Evolutionary conservation across 208 protist species (phyloP), one percentile per base, ranked within the genome.

Genomic region (Novymonas esmeraldas): DNA sequence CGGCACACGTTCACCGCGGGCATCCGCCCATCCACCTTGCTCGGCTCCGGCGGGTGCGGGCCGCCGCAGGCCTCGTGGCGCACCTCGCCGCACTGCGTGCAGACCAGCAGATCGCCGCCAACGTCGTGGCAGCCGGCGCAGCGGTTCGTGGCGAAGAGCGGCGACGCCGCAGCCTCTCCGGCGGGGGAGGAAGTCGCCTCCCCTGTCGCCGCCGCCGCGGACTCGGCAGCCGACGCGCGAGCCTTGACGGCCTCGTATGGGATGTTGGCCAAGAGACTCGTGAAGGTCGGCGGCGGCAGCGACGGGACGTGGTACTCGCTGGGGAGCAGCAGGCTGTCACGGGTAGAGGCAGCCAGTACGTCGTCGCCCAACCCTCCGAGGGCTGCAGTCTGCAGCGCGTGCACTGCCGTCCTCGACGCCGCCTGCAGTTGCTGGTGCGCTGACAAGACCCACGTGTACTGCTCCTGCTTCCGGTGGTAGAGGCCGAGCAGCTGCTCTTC

Each of bases 21-120:
- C 51, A 59, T 42, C 20, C 16, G 26, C 31, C 54, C 46, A 22
- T 71, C 61, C 14, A 45, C 57, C 34, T 28, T 26, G 22, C 54
- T 49, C 4, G 63, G 51, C 57, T 79, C 70, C 6, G 49, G 44
- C 1, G 78, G 78, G 56, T 88, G 84, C 9, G 90, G 90, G 11
- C 90, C 90, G 22, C 81, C 90, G 34, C 90, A 95, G 16, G 73
- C 81, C 68, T 95, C 90, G 59, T 95, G 90, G 10, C 82, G 75
- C 18, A 92, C 36, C 29, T 56, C 55, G n/a, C 64, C 44, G 59
- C 90, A 95, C 29, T 83, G 71, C 9, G 55, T 58, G 70, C 90
- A 95, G 3, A 54, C 26, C 28, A 87, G 82, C 1, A 95, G 67
- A 24, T 92, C 86, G 3, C 86, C 90, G 29, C 70, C 85, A 1